These are phyloP conservation scores for Crassisporium funariophilum DNA, from an alignment of 768 basidiomycete genomes.

Conservation along the genomic window DNA sequence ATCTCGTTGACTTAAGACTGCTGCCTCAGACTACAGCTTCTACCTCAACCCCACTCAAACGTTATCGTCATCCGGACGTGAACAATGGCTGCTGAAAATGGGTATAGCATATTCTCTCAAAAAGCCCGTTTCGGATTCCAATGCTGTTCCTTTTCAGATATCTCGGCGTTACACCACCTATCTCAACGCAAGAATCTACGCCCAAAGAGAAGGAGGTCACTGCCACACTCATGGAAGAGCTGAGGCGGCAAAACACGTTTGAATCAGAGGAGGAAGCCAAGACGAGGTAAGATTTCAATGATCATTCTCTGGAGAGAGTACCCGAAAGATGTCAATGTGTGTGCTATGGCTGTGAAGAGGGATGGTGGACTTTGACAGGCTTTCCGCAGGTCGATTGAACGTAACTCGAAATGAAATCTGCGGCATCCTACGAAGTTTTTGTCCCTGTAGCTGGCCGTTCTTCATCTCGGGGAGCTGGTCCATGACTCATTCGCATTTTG, in stretches of 20 bases:
- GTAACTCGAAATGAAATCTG: too few relatives aligned
- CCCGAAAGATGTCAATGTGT: constrained; percentile 6
- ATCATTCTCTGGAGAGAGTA: constrained; percentile 5
- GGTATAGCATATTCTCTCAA: constrained; percentile 1
- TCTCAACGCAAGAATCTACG: constrained; percentile 73
- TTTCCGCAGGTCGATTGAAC: neutral
- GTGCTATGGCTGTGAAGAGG: too few relatives aligned
- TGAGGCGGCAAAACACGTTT: constrained; percentile 82
- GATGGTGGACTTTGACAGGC: too few relatives aligned
- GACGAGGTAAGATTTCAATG: constrained; percentile 65
- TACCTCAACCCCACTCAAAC: neutral
- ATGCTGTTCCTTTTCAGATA: constrained; percentile 46
- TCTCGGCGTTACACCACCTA: constrained; percentile 85
- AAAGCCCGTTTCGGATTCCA: neutral
- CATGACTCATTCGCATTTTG: neutral
- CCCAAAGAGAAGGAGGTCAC: constrained; percentile 85
- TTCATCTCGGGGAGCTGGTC: constrained; percentile 4
- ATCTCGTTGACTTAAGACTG: too few relatives aligned
- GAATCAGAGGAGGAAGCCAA: constrained; percentile 88
- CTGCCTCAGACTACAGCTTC: neutral
- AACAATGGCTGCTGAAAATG: constrained; percentile 14
- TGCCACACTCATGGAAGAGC: constrained; percentile 84
- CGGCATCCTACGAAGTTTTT: too few relatives aligned
- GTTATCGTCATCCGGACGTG: neutral
- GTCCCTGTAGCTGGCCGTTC: too few relatives aligned